Evolutionary conservation across 345 rosid species (phyloP), one percentile per base, ranked within the genome.

Genomic region (Eucalyptus grandis): DNA sequence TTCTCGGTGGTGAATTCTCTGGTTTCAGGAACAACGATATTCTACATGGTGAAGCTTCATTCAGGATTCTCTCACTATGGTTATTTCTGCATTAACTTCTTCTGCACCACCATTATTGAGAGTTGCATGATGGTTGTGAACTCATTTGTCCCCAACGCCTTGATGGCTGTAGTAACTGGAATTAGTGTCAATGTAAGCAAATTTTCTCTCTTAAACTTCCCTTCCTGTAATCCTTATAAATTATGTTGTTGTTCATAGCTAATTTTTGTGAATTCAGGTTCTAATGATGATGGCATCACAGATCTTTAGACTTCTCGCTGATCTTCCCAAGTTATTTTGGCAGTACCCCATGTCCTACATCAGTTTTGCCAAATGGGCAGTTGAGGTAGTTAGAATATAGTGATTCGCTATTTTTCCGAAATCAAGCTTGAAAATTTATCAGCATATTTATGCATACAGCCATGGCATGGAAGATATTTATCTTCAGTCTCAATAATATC

Each of bases 321-420:
- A 89, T 86, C 56, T 89, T 31, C 90, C 90, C 56, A 89, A 67
- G 56, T 72, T 53, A 7, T 89, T 89, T 58, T 89, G 90, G 90
- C 50, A 14, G 21, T 89, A 89, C 86, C 88, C 90, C 1, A 24
- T 65, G 27, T 86, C 67, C 86, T 89, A 86, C 86, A 89, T 89
- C 21, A 69, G 81, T 9, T 69, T 69, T 69, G 81, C 81, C 24
- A 69, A 69, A 10, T 69, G 81, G 81, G 81, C 44, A 16, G 13
- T 69, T 31, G 81, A 69, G 81, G 81, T 69, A 16, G 12, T 8
- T 17, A 69, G 24, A 17, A 10, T 34, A 5, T 4, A 16, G 6
- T 9, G 22, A 34, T 69, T 69, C 1, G 5, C 81, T 16, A 8
- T 16, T 69, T 34, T 31, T 69, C 43, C 10, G 2, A 34, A 69